These are phyloP conservation scores for Chloranthus sessilifolius DNA, from an alignment of 164 flowering plant species.

Conservation along the genomic window DNA sequence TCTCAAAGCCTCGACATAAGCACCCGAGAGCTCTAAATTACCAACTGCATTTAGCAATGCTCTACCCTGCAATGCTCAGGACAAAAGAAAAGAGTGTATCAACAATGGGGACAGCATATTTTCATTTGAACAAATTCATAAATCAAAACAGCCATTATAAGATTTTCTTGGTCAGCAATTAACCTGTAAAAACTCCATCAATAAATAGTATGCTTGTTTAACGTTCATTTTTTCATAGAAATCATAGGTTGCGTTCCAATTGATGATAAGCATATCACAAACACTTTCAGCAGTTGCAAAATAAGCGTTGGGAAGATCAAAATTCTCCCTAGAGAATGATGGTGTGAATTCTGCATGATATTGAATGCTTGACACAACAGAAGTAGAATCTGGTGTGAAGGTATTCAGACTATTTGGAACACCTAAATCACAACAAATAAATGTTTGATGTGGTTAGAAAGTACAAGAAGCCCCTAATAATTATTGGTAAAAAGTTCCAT, in stretches of 20 bases:
- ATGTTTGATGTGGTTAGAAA: no score
- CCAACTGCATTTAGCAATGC: constrained; percentile 91
- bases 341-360: constrained; percentile 93
- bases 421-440: constrained; percentile 24
- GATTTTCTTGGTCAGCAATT: background rate
- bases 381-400: constrained; percentile 41
- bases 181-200: constrained; percentile 97
- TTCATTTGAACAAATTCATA: background rate
- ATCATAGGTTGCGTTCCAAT: constrained; percentile 89
- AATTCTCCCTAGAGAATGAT: constrained; percentile 63
- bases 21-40: constrained; percentile 80
- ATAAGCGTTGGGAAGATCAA: constrained; percentile 66
- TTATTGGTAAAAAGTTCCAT: no score
- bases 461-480: no score
- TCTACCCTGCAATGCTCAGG: constrained; percentile 56
- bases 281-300: constrained; percentile 91
- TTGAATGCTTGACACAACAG: constrained; percentile 78
- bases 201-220: constrained; percentile 90
- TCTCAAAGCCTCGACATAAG: constrained; percentile 82
- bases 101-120: background rate
- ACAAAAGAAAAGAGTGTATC: constrained; percentile 1
- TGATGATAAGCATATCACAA: constrained; percentile 65
- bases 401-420: constrained; percentile 16
- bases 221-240: constrained; percentile 61
- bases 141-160: no score